Evolutionary conservation across 116 monocot species (phyloP), one percentile per base, ranked within the genome.

Genomic region (Thalassia testudinum): DNA sequence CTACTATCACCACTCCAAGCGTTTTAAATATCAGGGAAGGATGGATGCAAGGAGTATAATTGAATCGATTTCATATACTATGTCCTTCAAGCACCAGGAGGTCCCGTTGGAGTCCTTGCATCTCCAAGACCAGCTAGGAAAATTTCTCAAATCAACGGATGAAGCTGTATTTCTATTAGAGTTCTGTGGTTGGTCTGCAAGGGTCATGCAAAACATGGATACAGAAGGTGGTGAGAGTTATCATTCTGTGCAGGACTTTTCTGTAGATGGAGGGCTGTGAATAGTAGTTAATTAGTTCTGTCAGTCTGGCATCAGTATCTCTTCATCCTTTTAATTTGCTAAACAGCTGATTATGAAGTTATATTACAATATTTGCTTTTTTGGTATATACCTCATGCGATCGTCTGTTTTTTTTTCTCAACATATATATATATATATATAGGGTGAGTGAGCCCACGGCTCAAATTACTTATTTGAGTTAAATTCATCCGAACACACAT

Each of bases 181-280:
- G 25, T 87, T 87, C 27, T 93, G 93, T 81, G 93, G 87, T 59
- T 93, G 93, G 93, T 74, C 84, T 63, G 49, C 54, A 53, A 67
- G 69, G 68, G 54, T 86, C 51, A 64, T 76, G 62, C 69, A 70
- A n/a, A n/a, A n/a, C n/a, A n/a, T n/a, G n/a, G n/a, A n/a, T n/a
- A n/a, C n/a, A n/a, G n/a, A n/a, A n/a, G n/a, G 43, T 24, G 25
- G 30, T 54, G 66, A 73, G 42, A 62, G 12, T 43, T 16, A 45
- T 55, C 24, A 19, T 29, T 38, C 60, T 34, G 28, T 30, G 22
- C 42, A 65, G 20, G 66, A 47, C 27, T 13, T 58, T 17, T 59
- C 67, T 42, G 61, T 65, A 27, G 65, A 71, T 57, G 75, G 84
- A 85, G 12, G 43, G 58, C 58, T 20, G 13, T n/a, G n/a, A n/a